Base-by-base conservation (phyloP, 352 stramenopile species). In the Bremia lactucae region DNA sequence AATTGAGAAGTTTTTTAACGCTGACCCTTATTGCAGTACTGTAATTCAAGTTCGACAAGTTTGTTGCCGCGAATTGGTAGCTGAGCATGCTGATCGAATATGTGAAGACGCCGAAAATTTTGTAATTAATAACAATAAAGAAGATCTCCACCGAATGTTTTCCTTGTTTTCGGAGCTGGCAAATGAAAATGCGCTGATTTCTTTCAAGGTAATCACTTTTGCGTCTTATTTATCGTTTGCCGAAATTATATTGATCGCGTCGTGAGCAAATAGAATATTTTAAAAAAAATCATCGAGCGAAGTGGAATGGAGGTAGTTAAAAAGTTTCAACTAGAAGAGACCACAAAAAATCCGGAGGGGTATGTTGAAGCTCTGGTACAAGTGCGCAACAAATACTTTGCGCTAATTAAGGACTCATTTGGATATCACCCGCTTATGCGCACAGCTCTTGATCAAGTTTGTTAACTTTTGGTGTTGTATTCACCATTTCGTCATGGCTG, bases 291-390 rank as follows among this genome's bases (percentile, higher is more conserved):
- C 36, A 88, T 92, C 24, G 80, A 92, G 46, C 47, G 66, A 38
- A 84, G 70, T 37, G 80, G 80, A 9, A 54, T 89, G 0, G 76
- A 84, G 36, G 73, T 92, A 4, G 80, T 88, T 0, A 63, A 72
- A 36, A 81, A 83, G 38, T 88, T 92, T 37, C 72, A 83, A 36
- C 72, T 85, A 37, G 71, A 85, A 50, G 77, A 88, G 18, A 66
- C 74, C n/a, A 73, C 75, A 1, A 86, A 83, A 20, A 81, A 86
- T 38, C 74, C 80, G 9, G 76, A 92, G 41, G 66, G 72, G 7
- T 92, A 92, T 47, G 88, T 92, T 18, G 80, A 92, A 59, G 77
- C 80, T 8, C 36, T 92, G 6, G 75, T 92, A 22, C 59, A 84
- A 68, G 67, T 92, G 43, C 76, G 77, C 29, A 85, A 86, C 52